phyloP scores from a whole-genome alignment of 805 yeast genomes.

The Zygotorulaspora florentina region DNA sequence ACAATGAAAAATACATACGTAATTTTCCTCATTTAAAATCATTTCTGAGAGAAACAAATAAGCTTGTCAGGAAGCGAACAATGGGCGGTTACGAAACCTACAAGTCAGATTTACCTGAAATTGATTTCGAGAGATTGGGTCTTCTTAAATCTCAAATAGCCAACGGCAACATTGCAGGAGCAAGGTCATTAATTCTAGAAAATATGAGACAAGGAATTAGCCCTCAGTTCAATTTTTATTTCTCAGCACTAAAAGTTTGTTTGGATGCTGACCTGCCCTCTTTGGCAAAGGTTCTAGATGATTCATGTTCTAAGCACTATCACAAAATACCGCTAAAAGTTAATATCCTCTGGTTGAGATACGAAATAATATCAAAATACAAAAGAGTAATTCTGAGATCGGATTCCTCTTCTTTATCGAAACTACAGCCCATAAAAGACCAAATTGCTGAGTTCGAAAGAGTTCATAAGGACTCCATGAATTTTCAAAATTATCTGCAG shows the following conservation, averaged over 20 bases:
- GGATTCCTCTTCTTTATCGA: slow-evolving; percentile 5
- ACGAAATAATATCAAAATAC: slow-evolving; percentile 10
- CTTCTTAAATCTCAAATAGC: slow-evolving; percentile 5
- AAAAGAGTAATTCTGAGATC: slow-evolving; percentile 1
- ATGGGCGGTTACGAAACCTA: slow-evolving; percentile 10
- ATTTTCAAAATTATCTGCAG: slow-evolving; percentile 26
- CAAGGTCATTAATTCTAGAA: slow-evolving; percentile 15
- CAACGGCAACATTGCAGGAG: slow-evolving; percentile 12
- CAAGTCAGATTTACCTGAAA: slow-evolving; percentile 4
- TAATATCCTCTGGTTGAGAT: slow-evolving; percentile 24
- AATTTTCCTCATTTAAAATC: slow-evolving; percentile 14
- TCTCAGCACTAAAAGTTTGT: slow-evolving; percentile 19
- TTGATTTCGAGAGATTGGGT: slow-evolving; percentile 15
- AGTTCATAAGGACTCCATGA: slow-evolving; percentile 11
- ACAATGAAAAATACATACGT: slow-evolving; percentile 10
- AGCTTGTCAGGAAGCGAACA: not conserved
- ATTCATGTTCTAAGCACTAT: slow-evolving; percentile 14
- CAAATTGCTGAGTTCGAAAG: slow-evolving; percentile 18
- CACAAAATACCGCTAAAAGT: slow-evolving; percentile 22
- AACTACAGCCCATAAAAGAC: slow-evolving; percentile 3
- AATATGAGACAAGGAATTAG: slow-evolving; percentile 23
- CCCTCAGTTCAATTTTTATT: slow-evolving; percentile 22
- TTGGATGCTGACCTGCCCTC: slow-evolving; percentile 12
- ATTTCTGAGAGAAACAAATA: slow-evolving; percentile 5
- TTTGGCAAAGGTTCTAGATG: slow-evolving; percentile 21